Percentiles rank a stretch among this genome's conserved stretches.
Evolutionary conservation across 2,329 filamentous ascomycete genomes (phyloP).

Genomic region (Aureobasidium vineae): DNA sequence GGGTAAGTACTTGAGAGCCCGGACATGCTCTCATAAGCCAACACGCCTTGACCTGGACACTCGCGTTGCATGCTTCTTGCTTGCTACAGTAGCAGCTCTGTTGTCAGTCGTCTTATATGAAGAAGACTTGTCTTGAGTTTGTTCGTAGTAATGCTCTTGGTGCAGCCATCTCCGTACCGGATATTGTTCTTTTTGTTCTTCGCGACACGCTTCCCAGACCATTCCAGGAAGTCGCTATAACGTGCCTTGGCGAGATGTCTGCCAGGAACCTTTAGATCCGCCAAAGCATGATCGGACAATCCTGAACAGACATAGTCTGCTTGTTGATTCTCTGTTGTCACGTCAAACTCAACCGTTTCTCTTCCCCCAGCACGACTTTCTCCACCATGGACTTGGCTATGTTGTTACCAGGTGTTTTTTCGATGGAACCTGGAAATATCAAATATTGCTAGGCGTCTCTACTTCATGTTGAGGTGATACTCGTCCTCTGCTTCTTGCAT

Average conservation of each 20-base stretch:
- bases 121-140: conserved; percentile 21
- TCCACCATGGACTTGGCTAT: too few relatives aligned
- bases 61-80: background rate
- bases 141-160: conserved; percentile 1
- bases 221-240: background rate
- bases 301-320: background rate
- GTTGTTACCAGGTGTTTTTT: too few relatives aligned
- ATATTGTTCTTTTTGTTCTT: background rate
- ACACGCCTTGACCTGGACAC: background rate
- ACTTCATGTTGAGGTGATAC: background rate
- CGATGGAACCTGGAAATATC: background rate
- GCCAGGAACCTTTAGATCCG: background rate
- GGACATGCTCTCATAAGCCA: conserved; percentile 7
- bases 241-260: background rate
- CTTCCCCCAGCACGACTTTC: background rate
- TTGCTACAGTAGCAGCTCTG: conserved; percentile 6
- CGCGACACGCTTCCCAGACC: background rate
- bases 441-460: background rate
- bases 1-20: conserved; percentile 20
- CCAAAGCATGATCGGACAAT: background rate
- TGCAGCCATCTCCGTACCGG: background rate
- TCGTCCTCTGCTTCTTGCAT: background rate
- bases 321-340: background rate
- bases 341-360: background rate
- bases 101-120: conserved; percentile 21